Base-by-base conservation (phyloP, 2,329 filamentous ascomycete species). In the Penicillium sp. region DNA sequence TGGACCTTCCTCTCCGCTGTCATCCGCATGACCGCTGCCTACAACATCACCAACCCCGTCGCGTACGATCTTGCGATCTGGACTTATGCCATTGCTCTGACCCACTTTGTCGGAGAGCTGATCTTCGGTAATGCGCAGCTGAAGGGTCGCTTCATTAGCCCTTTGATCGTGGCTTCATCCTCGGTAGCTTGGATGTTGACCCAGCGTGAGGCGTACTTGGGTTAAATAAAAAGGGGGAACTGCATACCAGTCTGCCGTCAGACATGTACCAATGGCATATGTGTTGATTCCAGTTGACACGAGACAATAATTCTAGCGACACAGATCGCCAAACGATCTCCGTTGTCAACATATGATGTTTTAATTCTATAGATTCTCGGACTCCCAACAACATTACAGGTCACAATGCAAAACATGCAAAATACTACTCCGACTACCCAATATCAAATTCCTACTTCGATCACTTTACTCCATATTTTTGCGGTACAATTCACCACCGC, bases 401-500 rank as follows among this genome's bases (percentile, higher is more conserved):
- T 35, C 6, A n/a, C 8, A 43, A 26, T 53, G 31, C 51, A 50
- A 45, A 33, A 29, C 33, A 40, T 20, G 18, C 18, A 40, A 22
- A 22, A 40, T 22, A 40, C 18, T 22, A 40, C n/a, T 20, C 9
- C 37, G 18, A 40, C 37, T 20, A 40, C 37, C 11, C 22, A 2
- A 37, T 35, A 35, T 22, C n/a, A 12, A 18, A 41, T 14, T 22
- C 22, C 11, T 11, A 40, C 15, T 27, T 33, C 6, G 3, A 12
- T n/a, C 9, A 6, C 12, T 41, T 42, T 58, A 62, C 22, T 71
- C 63, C 46, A 86, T 65, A 62, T 77, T 82, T 70, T 88, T 91
- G 61, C 94, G 85, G 71, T 99, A 97, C 59, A 99, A 77, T 70
- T 90, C 85, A 15, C 92, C 92, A 3, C 86, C 89, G 60, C 91